Evolutionary conservation across 495 filamentous ascomycete genomes (phyloP).

Genomic region (Trypethelium eluteriae): DNA sequence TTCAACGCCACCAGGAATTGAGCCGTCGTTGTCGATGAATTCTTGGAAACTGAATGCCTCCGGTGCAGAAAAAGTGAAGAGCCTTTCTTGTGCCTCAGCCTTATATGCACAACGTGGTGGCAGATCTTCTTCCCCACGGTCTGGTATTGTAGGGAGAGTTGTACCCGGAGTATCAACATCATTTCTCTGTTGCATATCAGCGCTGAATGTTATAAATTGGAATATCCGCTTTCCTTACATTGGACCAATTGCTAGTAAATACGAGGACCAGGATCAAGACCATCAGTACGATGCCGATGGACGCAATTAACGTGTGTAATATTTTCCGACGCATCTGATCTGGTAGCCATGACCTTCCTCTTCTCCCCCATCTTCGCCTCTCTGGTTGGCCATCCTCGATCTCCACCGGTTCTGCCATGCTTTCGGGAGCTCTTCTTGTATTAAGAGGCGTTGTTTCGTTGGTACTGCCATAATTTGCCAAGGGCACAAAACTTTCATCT

Average conservation of each 20-base stretch:
- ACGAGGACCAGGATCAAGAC: background rate
- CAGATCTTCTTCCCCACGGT: background rate
- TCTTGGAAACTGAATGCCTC: constrained; percentile 5
- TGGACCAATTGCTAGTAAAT: constrained; percentile 4
- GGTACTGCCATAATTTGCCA: background rate
- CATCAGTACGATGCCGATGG: background rate
- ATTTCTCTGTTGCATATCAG: background rate
- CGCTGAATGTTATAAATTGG: no score
- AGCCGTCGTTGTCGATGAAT: background rate
- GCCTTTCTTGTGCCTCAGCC: background rate
- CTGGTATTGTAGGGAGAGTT: background rate
- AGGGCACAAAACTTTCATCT: background rate
- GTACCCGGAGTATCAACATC: background rate
- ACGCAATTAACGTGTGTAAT: background rate
- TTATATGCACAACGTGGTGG: background rate
- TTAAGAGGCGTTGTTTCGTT: background rate
- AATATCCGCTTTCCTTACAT: background rate
- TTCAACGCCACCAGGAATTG: background rate
- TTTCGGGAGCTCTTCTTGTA: background rate
- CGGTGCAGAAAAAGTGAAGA: background rate
- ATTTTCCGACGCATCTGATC: background rate
- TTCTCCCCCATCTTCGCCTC: background rate
- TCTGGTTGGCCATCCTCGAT: background rate
- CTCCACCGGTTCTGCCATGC: background rate
- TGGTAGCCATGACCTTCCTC: background rate